Percentiles rank a stretch among this genome's conserved stretches.
These are phyloP conservation scores for Yamadazyma epiphylla DNA, from an alignment of 1,139 yeast genomes.

Conservation along the genomic window DNA sequence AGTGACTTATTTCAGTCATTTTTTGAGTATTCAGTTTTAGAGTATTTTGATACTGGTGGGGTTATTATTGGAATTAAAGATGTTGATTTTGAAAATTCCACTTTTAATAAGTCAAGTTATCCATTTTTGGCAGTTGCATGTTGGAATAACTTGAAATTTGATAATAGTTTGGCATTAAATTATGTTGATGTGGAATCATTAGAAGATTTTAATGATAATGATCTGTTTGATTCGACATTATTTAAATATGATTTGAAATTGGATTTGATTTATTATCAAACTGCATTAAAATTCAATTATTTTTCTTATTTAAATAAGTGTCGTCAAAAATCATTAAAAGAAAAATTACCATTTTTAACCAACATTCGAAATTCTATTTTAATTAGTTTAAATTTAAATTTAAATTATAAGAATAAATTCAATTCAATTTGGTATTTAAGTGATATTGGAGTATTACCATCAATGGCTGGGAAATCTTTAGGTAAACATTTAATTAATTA, in stretches of 20 bases:
- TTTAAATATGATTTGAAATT: constrained; percentile 8
- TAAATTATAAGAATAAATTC: constrained; percentile 11
- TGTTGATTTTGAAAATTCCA: constrained; percentile 21
- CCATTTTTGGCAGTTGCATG: constrained; percentile 36
- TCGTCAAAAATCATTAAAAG: constrained; percentile 32
- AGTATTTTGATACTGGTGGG: constrained; percentile 32
- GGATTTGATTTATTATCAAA: constrained; percentile 18
- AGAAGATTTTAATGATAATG: background rate
- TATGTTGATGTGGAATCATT: constrained; percentile 6
- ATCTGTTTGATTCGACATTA: background rate
- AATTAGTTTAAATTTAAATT: constrained; percentile 14
- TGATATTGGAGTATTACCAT: constrained; percentile 38
- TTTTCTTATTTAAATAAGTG: constrained; percentile 33
- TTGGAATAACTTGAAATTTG: constrained; percentile 32
- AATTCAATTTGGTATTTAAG: constrained; percentile 35
- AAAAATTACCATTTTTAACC: constrained; percentile 30
- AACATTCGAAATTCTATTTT: constrained; percentile 25
- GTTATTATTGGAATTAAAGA: constrained; percentile 32
- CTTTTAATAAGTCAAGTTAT: constrained; percentile 8
- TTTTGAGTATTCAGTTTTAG: constrained; percentile 35
- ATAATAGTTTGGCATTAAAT: constrained; percentile 21
- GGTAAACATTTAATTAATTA: constrained; percentile 33
- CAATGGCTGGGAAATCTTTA: constrained; percentile 38
- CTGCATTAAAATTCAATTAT: constrained; percentile 24
- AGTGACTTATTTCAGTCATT: constrained; percentile 33